phyloP scores from a whole-genome alignment of 2,329 filamentous ascomycete genomes.

The Sporothrix pallida region DNA sequence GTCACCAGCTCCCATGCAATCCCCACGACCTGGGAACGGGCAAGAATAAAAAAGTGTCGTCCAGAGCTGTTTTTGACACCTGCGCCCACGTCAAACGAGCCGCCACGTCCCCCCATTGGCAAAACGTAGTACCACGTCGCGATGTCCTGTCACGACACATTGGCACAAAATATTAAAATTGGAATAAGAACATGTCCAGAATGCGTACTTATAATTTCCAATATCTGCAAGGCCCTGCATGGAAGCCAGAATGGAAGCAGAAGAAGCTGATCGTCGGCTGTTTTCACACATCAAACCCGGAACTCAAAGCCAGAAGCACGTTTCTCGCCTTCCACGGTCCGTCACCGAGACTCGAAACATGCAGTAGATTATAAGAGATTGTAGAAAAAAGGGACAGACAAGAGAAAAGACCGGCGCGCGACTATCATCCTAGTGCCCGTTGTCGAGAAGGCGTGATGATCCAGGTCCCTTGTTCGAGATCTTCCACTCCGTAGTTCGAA shows the following conservation, averaged over 20 bases:
- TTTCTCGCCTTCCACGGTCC: too few relatives aligned
- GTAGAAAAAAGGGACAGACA: conserved; percentile 9
- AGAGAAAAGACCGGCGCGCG: background rate
- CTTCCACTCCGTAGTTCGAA: background rate
- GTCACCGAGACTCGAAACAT: background rate
- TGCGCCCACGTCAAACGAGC: background rate
- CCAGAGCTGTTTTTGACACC: background rate
- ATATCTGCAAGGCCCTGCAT: background rate
- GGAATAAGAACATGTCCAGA: background rate
- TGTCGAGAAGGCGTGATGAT: conserved; percentile 10
- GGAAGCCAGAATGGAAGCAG: conserved; percentile 3
- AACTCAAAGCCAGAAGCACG: background rate
- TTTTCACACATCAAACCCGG: background rate
- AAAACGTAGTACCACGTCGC: background rate
- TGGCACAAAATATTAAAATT: background rate
- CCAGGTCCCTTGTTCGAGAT: conserved; percentile 6
- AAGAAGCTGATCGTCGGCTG: background rate
- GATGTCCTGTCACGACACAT: background rate
- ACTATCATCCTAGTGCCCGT: conserved; percentile 20
- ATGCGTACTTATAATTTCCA: background rate
- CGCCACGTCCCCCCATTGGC: background rate
- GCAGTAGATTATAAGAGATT: background rate
- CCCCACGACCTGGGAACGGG: background rate
- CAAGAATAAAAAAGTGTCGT: background rate
- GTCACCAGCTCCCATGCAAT: background rate